A percentile compares a stretch with the other conserved stretches of the same genome.
Conservation (phyloP, 2,329 filamentous ascomycete species). For the Nigrograna mackinnonii region DNA sequence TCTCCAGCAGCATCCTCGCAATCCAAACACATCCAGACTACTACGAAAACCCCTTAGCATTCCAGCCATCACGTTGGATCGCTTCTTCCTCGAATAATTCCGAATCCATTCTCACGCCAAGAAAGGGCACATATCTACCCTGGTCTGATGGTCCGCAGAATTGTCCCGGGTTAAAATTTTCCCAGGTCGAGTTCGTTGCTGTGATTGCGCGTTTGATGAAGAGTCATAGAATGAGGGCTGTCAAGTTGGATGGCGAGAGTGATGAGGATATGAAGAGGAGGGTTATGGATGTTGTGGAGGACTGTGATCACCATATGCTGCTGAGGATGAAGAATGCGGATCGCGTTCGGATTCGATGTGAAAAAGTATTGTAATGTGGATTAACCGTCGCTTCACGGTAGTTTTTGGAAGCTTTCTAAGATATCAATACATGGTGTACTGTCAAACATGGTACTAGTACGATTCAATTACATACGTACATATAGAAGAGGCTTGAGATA, state of each 20-base stretch:
- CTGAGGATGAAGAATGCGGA: constrained; percentile 1
- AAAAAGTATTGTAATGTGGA: too few species aligned
- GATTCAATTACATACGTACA: too few species aligned
- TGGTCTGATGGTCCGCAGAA: background rate
- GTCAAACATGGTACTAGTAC: too few species aligned
- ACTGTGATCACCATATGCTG: background rate
- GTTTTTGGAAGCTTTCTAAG: too few species aligned
- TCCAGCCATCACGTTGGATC: background rate
- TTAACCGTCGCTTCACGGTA: too few species aligned
- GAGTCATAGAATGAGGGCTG: background rate
- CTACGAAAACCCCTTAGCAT: background rate
- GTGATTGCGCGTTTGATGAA: background rate
- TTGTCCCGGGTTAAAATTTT: background rate
- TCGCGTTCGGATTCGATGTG: too few species aligned
- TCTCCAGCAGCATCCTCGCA: background rate
- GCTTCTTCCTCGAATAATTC: too few species aligned
- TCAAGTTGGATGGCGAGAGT: background rate
- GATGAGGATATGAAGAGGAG: background rate
- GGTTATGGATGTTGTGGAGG: background rate
- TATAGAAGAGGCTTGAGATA: too few species aligned
- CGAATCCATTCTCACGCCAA: background rate
- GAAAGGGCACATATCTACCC: background rate
- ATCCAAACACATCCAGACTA: background rate
- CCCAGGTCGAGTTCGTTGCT: background rate
- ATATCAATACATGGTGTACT: too few species aligned